Evolutionary conservation across 177 flowering plant species (phyloP), one percentile per base, ranked within the genome.

Genomic region (Vitis hybrid): DNA sequence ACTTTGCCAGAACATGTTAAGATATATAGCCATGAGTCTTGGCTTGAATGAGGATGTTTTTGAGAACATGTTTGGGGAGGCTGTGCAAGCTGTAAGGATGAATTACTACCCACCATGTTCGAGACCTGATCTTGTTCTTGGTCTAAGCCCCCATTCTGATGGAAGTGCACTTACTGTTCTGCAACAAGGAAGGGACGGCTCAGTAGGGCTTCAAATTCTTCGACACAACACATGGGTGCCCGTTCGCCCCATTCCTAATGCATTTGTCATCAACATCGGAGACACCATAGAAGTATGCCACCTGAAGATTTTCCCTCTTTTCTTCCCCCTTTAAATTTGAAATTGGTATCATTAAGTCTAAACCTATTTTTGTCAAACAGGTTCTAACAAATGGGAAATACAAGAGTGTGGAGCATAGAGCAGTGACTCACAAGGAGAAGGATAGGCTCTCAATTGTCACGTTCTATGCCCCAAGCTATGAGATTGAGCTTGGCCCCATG

Each of bases 101-200:
- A 90, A 93, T 73, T 93, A 93, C 77, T 93, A 94, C 69, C 97
- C 97, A n/a, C 86, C 96, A 65, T 93, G 98, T 72, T 77, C 93
- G 4, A 86, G 94, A 50, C 94, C 98, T 6, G 96, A 91, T 70
- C 87, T 90, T 30, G 94, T 91, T 7, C 67, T 94, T 77, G 94
- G 98, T 4, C 75, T 94, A 32, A 91, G 97, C 67, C 91, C 97
- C 15, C 97, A 92, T 76, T 92, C 96, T 1, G 97, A 94, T 82
- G 97, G 97, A 49, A 94, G 97, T 79, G 97, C 91, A 11, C 83
- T 91, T 1, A 94, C 97, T 32, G 90, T 94, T 51, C 70, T 92
- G 80, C 97, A 92, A 62, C 94, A 94, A 70, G 86, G 87, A 48
- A 78, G 73, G 55, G 83, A 83, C 10, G 80, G 81, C 76, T 74